A percentile compares a stretch with the other conserved stretches of the same genome.
phyloP scores from a whole-genome alignment of 768 basidiomycete species.

The Russula foetens region DNA sequence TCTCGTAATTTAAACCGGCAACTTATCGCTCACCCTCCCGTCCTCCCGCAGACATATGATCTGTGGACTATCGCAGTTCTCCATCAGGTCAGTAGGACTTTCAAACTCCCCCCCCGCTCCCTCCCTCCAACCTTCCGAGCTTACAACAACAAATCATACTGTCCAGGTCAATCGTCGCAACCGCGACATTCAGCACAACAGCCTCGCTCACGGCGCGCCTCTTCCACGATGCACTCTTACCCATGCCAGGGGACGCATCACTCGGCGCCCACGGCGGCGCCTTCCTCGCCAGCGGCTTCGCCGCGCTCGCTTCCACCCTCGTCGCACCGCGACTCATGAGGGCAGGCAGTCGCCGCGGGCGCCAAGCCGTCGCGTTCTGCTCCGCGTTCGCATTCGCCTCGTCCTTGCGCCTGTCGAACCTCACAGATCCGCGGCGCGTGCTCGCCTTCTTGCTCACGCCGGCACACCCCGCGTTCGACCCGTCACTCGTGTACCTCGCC shows the following conservation, averaged over 20 bases:
- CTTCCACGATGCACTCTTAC: slow-evolving; percentile 28
- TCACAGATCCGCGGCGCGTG: slow-evolving; percentile 42
- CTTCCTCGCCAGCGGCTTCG: slow-evolving; percentile 25
- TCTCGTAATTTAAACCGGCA: neutral
- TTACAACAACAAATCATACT: slow-evolving; percentile 35
- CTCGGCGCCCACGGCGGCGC: slow-evolving; percentile 23
- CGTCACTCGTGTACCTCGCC: slow-evolving; percentile 47
- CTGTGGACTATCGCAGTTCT: slow-evolving; percentile 48
- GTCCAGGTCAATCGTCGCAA: slow-evolving; percentile 50
- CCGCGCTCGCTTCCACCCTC: slow-evolving; percentile 16
- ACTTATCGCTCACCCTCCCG: neutral
- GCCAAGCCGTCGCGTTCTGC: slow-evolving; percentile 28
- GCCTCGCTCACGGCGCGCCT: slow-evolving; percentile 39
- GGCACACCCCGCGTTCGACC: slow-evolving; percentile 43
- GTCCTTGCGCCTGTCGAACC: slow-evolving; percentile 45
- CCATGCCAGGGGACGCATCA: slow-evolving; percentile 19
- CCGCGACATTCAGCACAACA: slow-evolving; percentile 43
- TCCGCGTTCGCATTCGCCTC: slow-evolving; percentile 45
- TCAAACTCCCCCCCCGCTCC: too few species aligned
- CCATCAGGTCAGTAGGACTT: slow-evolving; percentile 36
- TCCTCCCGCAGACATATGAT: slow-evolving; percentile 48
- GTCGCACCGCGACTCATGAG: slow-evolving; percentile 1
- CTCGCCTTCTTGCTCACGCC: slow-evolving; percentile 46
- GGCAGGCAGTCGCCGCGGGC: slow-evolving; percentile 3
- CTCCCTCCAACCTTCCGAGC: neutral